Percentiles rank a stretch among this genome's conserved stretches.
These are phyloP conservation scores for Olyra latifolia DNA, from an alignment of 176 grass and related monocot genomes.

Conservation along the genomic window DNA sequence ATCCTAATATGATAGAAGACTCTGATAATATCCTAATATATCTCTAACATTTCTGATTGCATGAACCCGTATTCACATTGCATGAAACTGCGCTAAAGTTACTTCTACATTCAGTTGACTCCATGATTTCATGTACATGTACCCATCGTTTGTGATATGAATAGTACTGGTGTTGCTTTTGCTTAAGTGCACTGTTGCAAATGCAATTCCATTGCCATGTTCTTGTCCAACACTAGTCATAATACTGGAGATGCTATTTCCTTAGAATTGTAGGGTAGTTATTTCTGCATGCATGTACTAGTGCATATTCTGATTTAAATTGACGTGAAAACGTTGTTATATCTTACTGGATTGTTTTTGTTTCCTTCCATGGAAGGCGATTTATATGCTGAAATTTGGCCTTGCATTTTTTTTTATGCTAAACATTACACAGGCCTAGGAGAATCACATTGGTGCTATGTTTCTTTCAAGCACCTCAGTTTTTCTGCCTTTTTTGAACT, in stretches of 20 bases:
- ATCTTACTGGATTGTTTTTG: neutral
- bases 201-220: neutral
- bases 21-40: too few species aligned
- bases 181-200: neutral
- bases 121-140: neutral
- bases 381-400: neutral
- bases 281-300: neutral
- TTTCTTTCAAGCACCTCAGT: neutral
- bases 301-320: slow-evolving; percentile 4
- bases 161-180: slow-evolving; percentile 13
- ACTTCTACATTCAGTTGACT: neutral
- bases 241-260: neutral
- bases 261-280: neutral
- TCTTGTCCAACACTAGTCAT: neutral
- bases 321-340: neutral
- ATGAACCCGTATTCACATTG: slow-evolving; percentile 2
- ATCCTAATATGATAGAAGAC: too few species aligned
- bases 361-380: neutral
- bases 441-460: neutral
- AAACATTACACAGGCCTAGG: neutral
- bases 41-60: too few species aligned
- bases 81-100: slow-evolving; percentile 2
- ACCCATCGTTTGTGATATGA: slow-evolving; percentile 9
- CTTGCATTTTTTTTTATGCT: neutral
- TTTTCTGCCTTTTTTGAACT: neutral